A percentile compares a stretch with the other conserved stretches of the same genome.
Conservation (phyloP, 202 grass and related monocot species). For the Schoenoplectus triqueter region DNA sequence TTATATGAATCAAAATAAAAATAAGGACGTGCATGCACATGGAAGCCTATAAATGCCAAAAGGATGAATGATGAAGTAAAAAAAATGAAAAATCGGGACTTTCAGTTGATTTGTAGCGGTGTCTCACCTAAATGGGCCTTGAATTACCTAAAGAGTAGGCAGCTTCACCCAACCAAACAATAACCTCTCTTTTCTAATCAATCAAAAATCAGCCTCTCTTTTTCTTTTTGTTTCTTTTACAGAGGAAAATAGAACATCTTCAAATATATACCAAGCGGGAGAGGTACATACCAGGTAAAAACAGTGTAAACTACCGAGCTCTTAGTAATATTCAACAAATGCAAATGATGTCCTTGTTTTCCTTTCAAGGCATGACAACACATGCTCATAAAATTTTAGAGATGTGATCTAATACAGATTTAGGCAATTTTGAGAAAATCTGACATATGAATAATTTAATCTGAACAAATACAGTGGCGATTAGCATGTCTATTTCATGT, state of each 20-base stretch:
- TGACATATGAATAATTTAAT: conserved; percentile 44
- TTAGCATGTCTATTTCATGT: conserved; percentile 69
- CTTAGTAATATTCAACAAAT: background rate
- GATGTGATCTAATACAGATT: conserved; percentile 44
- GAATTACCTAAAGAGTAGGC: background rate
- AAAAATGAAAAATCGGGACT: background rate
- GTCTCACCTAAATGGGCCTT: background rate
- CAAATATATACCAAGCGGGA: background rate
- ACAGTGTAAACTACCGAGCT: background rate
- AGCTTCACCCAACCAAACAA: background rate
- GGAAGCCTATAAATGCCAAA: conserved; percentile 3
- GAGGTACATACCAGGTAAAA: background rate
- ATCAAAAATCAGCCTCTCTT: background rate
- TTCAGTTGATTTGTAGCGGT: background rate
- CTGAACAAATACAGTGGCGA: conserved; percentile 45
- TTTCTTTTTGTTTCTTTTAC: background rate
- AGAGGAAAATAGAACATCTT: background rate
- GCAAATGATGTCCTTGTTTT: background rate
- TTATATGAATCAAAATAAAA: background rate
- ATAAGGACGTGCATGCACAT: background rate
- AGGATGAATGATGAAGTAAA: background rate
- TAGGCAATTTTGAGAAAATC: conserved; percentile 48
- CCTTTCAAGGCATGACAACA: background rate
- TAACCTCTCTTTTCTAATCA: background rate
- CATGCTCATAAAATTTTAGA: conserved; percentile 31